phyloP scores from a whole-genome alignment of 345 rosid genomes.

The Syzygium aromaticum region DNA sequence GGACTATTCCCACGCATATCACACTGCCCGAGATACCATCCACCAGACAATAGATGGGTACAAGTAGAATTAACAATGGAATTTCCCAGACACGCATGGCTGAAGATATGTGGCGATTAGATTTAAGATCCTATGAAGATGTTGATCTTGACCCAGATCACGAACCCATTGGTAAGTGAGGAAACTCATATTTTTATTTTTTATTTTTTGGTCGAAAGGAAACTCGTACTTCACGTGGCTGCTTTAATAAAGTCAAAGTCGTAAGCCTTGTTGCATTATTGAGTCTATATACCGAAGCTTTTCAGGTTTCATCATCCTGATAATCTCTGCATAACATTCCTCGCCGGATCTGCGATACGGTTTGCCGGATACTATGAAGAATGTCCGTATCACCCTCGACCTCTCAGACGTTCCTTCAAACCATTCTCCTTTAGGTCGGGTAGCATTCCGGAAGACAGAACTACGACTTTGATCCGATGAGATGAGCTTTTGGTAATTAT shows the following conservation, averaged over 20 bases:
- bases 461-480: background rate
- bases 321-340: fast-evolving
- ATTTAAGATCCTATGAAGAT: background rate
- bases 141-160: background rate
- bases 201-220: no score
- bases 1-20: background rate
- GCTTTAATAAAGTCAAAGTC: background rate
- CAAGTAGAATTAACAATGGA: background rate
- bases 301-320: background rate
- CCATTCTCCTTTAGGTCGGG: no score
- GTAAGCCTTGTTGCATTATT: background rate
- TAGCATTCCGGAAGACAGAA: background rate
- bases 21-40: background rate
- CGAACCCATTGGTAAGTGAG: background rate
- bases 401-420: no score
- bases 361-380: background rate
- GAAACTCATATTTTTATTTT: background rate
- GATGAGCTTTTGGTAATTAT: background rate
- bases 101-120: background rate
- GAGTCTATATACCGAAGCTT: background rate
- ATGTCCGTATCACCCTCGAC: no score
- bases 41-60: background rate
- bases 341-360: background rate
- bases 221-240: no score
- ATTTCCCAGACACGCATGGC: background rate